Evolutionary conservation across 164 flowering plant species (phyloP).

Genomic region (Santalum album): DNA sequence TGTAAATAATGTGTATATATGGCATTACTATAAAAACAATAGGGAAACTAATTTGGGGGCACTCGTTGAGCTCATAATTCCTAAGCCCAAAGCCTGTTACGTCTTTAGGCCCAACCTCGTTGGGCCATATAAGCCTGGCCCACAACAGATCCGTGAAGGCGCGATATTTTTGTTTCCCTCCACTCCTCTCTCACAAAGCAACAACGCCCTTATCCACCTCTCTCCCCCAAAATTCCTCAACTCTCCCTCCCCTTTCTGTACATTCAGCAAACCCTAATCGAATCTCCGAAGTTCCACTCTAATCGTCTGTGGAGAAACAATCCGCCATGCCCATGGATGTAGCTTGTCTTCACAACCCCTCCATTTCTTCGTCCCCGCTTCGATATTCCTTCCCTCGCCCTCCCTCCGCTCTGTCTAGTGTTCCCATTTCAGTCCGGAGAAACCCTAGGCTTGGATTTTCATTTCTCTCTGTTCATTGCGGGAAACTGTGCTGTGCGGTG

Average conservation of each 20-base stretch:
- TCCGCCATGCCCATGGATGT: conserved; percentile 29
- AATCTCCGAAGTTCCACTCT: not conserved
- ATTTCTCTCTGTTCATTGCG: conserved; percentile 13
- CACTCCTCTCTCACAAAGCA: not conserved
- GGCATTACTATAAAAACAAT: too few species aligned
- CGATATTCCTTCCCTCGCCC: conserved; percentile 13
- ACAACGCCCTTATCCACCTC: not conserved
- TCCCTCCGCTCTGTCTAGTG: conserved; percentile 10
- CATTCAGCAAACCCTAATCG: not conserved
- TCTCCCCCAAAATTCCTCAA: not conserved
- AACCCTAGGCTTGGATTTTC: not conserved
- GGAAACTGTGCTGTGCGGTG: conserved; percentile 34
- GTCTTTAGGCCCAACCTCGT: too few species aligned
- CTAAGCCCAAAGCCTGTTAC: too few species aligned
- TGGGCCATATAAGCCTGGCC: too few species aligned
- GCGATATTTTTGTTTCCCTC: too few species aligned
- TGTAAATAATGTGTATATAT: too few species aligned
- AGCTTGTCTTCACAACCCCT: conserved; percentile 9
- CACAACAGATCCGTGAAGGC: too few species aligned
- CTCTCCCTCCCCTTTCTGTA: not conserved
- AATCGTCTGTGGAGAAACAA: not conserved
- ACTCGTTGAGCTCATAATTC: too few species aligned
- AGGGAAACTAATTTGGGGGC: too few species aligned
- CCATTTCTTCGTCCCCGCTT: conserved; percentile 18
- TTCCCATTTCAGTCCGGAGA: conserved; percentile 12